Base-by-base conservation (phyloP, 306 rosid genomes). In the Cicer judaicum region DNA sequence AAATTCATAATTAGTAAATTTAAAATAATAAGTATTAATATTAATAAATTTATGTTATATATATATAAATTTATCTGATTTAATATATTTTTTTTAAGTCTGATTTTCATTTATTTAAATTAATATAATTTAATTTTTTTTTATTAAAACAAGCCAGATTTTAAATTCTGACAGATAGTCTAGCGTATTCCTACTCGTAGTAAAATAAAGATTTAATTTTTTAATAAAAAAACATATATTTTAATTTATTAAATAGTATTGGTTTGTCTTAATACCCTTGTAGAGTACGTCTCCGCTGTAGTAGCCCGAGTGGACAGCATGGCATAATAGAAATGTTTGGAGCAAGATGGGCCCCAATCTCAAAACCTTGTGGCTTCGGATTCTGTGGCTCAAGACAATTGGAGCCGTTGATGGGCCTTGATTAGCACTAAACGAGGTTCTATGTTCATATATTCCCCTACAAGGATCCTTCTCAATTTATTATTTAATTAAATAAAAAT, bases 391-490 rank as follows among this genome's bases (percentile, higher is more conserved):
- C 9, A 15, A 65, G 79, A 73, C 50, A 78, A 53, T 38, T 13
- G 52, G 57, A 73, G 77, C 70, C 70, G 64, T 82, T 72, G 77
- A 82, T 72, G 72, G 78, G 62, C 2, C 48, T 59, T 43, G 21
- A 62, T 78, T 61, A 44, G 73, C 82, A 72, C 6, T 16, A 15
- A 82, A 78, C 86, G 50, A 61, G 73, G 77, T 63, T 70, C 53
- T 6, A 36, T 73, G 86, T 63, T 73, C 8, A 82, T 62, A 78
- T 63, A 60, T 73, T 74, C 73, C 79, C 80, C 70, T 52, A 82
- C 83, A 73, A 73, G 56, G 77, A 65, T 49, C 68, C 68, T 75
- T 54, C 10, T 5, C 8, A 76, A 64, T 38, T 34, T 8, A 52
- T 24, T 24, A 66, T 49, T 59, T 57, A 64, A 56, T 48, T 3